phyloP scores from a whole-genome alignment of 371 early-diverging fungal genomes.

The Phascolomyces articulosus region DNA sequence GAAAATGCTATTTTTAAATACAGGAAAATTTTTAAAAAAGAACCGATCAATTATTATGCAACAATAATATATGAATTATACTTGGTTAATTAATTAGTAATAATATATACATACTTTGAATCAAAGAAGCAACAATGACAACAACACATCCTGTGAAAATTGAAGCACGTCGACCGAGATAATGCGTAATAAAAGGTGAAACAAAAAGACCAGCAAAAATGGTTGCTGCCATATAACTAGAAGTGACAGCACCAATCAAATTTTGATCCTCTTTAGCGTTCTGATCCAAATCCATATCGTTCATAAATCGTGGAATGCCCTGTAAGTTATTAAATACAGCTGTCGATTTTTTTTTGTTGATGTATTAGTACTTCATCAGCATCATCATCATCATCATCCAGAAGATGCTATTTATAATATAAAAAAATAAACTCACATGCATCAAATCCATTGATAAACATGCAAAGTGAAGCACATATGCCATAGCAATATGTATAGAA shows the following conservation, averaged over 20 bases:
- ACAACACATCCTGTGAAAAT: slow-evolving; percentile 26
- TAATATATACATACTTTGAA: slow-evolving; percentile 17
- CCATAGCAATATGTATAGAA: slow-evolving; percentile 22
- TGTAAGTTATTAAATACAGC: slow-evolving; percentile 35
- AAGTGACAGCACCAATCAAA: slow-evolving; percentile 32
- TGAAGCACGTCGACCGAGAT: slow-evolving; percentile 28
- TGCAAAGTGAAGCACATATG: slow-evolving; percentile 21
- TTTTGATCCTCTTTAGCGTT: slow-evolving; percentile 18
- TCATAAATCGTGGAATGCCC: slow-evolving; percentile 22
- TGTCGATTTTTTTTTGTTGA: too few species aligned
- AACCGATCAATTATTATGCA: too few species aligned
- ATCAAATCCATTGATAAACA: slow-evolving; percentile 37
- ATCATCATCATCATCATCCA: too few species aligned
- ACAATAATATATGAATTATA: too few species aligned
- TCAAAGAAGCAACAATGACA: slow-evolving; percentile 25
- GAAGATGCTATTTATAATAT: too few species aligned
- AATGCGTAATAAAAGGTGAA: slow-evolving; percentile 23
- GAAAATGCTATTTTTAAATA: slow-evolving; percentile 20
- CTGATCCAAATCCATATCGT: slow-evolving; percentile 20
- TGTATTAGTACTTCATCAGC: too few species aligned
- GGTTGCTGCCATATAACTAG: slow-evolving; percentile 25
- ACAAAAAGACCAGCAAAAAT: slow-evolving; percentile 26
- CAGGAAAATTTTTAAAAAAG: neutral
- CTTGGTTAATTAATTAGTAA: neutral
- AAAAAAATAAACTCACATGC: slow-evolving; percentile 20